A percentile compares a stretch with the other conserved stretches of the same genome.
Evolutionary conservation across 2,329 filamentous ascomycete genomes (phyloP).

Genomic region (Fusarium coffeatum): DNA sequence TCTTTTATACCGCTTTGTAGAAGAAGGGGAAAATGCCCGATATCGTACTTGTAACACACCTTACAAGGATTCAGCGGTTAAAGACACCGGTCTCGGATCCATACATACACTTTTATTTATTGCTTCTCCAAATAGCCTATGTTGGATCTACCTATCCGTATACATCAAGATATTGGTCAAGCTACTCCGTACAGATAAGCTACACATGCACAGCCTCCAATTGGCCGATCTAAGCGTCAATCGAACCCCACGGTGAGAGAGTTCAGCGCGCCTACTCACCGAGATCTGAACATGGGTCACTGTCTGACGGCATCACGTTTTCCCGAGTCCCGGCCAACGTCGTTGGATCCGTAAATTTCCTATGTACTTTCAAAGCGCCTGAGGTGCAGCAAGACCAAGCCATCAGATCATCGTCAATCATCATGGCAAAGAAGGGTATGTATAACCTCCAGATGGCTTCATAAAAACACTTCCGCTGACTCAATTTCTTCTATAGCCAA

Average conservation of each 20-base stretch:
- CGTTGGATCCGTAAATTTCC: constrained; percentile 43
- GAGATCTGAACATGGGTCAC: neutral
- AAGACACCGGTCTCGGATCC: constrained; percentile 27
- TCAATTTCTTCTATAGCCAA: constrained; percentile 70
- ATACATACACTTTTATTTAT: neutral
- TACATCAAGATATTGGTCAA: constrained; percentile 11
- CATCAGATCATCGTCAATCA: constrained; percentile 29
- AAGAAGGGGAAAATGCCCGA: constrained; percentile 2
- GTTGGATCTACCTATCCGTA: neutral
- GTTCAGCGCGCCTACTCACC: constrained; percentile 4
- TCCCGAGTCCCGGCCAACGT: constrained; percentile 28
- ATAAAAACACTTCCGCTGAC: constrained; percentile 15
- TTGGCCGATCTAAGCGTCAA: constrained; percentile 28
- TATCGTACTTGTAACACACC: constrained; percentile 14
- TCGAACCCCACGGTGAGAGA: constrained; percentile 9
- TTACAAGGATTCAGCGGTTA: constrained; percentile 15
- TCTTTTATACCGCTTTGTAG: constrained; percentile 23
- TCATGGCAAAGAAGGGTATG: constrained; percentile 47
- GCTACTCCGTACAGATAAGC: constrained; percentile 13
- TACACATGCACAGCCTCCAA: constrained; percentile 13
- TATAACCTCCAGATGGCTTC: neutral
- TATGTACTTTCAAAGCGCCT: constrained; percentile 26
- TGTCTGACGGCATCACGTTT: constrained; percentile 36
- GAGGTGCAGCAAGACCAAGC: constrained; percentile 29
- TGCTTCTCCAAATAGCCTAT: neutral